phyloP scores from a whole-genome alignment of 1,139 yeast genomes.

The Pichia sp. region DNA sequence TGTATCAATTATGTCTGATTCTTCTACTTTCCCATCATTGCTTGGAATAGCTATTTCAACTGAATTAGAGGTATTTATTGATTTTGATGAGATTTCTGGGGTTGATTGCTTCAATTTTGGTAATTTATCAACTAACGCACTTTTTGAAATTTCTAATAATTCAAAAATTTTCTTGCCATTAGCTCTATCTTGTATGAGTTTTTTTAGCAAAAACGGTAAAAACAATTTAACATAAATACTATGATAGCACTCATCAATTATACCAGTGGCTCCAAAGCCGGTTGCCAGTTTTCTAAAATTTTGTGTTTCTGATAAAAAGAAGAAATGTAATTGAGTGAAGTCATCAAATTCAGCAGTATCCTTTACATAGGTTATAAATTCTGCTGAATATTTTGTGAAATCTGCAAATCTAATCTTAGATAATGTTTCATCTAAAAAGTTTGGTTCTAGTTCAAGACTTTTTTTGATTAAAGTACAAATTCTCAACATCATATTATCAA shows the following conservation, averaged over 20 bases:
- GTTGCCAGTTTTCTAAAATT: constrained; percentile 69
- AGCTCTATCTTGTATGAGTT: constrained; percentile 2
- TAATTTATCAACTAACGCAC: background rate
- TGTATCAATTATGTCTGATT: background rate
- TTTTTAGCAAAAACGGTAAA: constrained; percentile 18
- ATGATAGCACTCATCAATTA: constrained; percentile 68
- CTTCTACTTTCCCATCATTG: background rate
- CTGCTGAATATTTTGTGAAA: constrained; percentile 38
- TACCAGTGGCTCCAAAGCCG: constrained; percentile 77
- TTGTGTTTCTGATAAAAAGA: constrained; percentile 46
- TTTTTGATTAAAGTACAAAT: constrained; percentile 46
- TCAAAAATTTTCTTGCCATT: background rate
- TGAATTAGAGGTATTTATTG: too few relatives aligned
- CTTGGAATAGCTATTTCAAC: background rate
- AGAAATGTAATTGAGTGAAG: constrained; percentile 33
- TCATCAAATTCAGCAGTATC: constrained; percentile 25
- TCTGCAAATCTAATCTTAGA: constrained; percentile 41
- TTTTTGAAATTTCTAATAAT: constrained; percentile 1
- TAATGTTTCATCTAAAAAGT: constrained; percentile 49
- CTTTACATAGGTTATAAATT: constrained; percentile 28
- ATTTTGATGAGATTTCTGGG: background rate
- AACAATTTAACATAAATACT: constrained; percentile 52
- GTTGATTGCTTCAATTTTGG: constrained; percentile 5
- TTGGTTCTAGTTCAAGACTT: constrained; percentile 39
- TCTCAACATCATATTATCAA: constrained; percentile 52